Evolutionary conservation across 352 stramenopile species (phyloP).

Genomic region (Saprolegnia parasitica): DNA sequence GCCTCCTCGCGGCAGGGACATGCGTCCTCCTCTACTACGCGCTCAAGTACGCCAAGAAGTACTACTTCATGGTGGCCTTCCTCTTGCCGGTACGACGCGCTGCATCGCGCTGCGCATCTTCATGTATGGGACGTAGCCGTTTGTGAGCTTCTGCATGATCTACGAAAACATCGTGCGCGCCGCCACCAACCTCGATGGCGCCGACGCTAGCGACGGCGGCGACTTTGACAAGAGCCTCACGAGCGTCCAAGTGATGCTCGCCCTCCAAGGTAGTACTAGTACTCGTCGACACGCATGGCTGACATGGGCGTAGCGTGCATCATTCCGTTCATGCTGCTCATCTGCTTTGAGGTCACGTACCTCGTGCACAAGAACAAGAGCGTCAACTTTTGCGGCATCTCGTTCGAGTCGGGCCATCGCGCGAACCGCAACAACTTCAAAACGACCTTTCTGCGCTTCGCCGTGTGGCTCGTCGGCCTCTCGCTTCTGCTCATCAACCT

Average conservation of each 20-base stretch:
- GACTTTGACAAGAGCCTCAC: constrained; percentile 52
- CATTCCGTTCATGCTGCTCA: constrained; percentile 77
- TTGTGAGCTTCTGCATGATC: constrained; percentile 70
- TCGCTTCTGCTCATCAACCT: constrained; percentile 63
- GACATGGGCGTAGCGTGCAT: constrained; percentile 57
- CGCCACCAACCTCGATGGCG: constrained; percentile 35
- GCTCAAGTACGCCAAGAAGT: constrained; percentile 69
- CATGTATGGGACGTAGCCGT: constrained; percentile 40
- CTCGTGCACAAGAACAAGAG: constrained; percentile 87
- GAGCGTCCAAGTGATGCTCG: constrained; percentile 66
- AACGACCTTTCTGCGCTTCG: constrained; percentile 58
- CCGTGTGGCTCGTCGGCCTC: constrained; percentile 63
- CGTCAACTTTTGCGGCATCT: constrained; percentile 88
- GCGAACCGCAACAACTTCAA: constrained; percentile 31
- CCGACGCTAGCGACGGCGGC: background rate
- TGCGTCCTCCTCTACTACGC: constrained; percentile 71
- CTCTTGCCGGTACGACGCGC: constrained; percentile 53
- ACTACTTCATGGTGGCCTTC: constrained; percentile 66
- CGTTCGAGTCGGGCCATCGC: constrained; percentile 71
- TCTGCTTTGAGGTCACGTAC: constrained; percentile 88
- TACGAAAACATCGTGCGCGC: constrained; percentile 82
- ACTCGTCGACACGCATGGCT: background rate
- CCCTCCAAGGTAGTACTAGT: constrained; percentile 61
- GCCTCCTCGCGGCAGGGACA: constrained; percentile 46
- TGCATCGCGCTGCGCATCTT: background rate